A percentile compares a stretch with the other conserved stretches of the same genome.
Evolutionary conservation across 2,329 filamentous ascomycete genomes (phyloP).

Genomic region (Akanthomyces muscarius): DNA sequence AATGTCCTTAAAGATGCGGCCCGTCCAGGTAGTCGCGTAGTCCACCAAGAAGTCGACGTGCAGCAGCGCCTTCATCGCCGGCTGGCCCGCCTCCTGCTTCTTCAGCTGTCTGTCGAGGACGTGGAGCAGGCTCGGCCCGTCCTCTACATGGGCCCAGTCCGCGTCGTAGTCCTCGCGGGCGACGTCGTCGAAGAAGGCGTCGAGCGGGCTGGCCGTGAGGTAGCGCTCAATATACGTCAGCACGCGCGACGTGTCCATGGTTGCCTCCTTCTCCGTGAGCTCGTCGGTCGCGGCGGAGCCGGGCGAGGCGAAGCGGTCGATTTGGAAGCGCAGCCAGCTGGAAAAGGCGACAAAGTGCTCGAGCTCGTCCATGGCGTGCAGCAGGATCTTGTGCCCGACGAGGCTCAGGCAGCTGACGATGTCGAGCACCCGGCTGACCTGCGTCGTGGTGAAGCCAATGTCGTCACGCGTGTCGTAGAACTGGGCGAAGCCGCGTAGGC

Average conservation of each 20-base stretch:
- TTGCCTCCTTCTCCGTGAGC: constrained; percentile 70
- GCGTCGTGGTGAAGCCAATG: constrained; percentile 61
- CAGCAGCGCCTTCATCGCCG: constrained; percentile 49
- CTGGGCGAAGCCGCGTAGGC: constrained; percentile 76
- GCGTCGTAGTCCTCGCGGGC: constrained; percentile 47
- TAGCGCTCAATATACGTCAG: constrained; percentile 73
- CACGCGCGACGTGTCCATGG: constrained; percentile 68
- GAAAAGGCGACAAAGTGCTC: constrained; percentile 75
- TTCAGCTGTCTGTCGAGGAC: constrained; percentile 47
- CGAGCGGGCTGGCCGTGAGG: constrained; percentile 62
- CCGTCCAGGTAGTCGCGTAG: constrained; percentile 54
- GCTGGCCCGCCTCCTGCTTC: constrained; percentile 42
- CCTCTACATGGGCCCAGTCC: constrained; percentile 41
- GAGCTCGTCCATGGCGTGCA: constrained; percentile 70
- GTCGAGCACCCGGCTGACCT: constrained; percentile 64
- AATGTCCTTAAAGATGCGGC: constrained; percentile 61
- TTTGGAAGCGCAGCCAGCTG: constrained; percentile 77
- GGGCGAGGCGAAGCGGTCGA: constrained; percentile 67
- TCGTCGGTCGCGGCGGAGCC: constrained; percentile 63
- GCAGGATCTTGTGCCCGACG: constrained; percentile 68
- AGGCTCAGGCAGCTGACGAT: constrained; percentile 72
- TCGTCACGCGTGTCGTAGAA: constrained; percentile 67
- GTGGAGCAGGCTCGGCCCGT: constrained; percentile 43
- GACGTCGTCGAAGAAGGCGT: constrained; percentile 53
- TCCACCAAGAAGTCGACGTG: constrained; percentile 61